Base-by-base conservation (phyloP, 495 filamentous ascomycete genomes). In the Aspergillus nidulans region DNA sequence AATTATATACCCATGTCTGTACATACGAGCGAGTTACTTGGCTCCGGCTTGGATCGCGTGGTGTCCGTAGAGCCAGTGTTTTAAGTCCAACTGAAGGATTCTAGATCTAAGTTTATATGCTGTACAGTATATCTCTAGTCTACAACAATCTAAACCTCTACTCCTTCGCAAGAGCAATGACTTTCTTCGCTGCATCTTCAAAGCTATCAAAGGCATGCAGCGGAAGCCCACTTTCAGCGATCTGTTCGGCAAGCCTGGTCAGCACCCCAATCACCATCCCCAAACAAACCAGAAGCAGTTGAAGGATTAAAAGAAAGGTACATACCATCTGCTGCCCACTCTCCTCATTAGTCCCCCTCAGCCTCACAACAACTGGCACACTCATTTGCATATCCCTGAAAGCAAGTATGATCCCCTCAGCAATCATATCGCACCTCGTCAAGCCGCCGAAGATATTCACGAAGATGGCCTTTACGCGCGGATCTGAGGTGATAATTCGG, bases 361-460 rank as follows among this genome's bases (percentile, higher is more conserved):
- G 75, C 58, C 91, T 79, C 44, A 95, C 91, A 38, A 95, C 88
- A 12, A 95, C 86, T 15, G 91, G 90, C 4, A 92, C 76, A 3
- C 69, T 69, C 67, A 89, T 81, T 2, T 80, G 69, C 63, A 94
- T 61, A 60, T 91, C 87, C 57, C 80, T 72, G 65, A 92, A 92
- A 8, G 90, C 90, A 60, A 89, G 52, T 32, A 95, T 78, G 42
- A 96, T 81, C 0, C 89, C 91, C 57, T 85, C 78, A 0, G 91
- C 91, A 65, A 96, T 95, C 89, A 95, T 94, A 60, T 92, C 90
- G 21, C 90, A 80, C 70, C 84, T 72, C 6, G 89, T 95, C 71
- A 96, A 63, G 0, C 91, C 91, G 4, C 91, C 91, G 64, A 96
- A 96, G 57, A 95, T 92, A 62, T 96, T 96, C 30, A 96, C 89